These are phyloP conservation scores for Chaetomium tenue DNA, from an alignment of 495 filamentous ascomycete species.

Conservation along the genomic window DNA sequence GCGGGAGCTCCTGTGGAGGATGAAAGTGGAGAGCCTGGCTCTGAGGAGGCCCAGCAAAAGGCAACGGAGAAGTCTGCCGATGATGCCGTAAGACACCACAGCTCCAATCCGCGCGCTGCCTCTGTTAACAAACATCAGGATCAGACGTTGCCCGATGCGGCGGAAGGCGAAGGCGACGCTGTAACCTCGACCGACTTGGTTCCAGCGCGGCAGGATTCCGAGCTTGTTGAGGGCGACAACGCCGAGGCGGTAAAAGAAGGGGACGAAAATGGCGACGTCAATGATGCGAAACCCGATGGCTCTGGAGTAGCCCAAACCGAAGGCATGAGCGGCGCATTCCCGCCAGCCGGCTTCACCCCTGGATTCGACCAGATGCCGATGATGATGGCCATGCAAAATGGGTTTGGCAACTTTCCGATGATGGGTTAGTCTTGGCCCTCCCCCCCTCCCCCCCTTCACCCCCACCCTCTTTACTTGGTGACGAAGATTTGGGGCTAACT, in stretches of 20 bases:
- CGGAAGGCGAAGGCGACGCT: constrained; percentile 16
- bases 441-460: neutral
- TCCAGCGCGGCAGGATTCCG: constrained; percentile 18
- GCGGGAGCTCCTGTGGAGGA: constrained; percentile 24
- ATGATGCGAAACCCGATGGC: constrained; percentile 36
- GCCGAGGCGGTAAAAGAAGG: constrained; percentile 35
- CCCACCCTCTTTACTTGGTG: too few relatives aligned
- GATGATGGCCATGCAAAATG: constrained; percentile 70
- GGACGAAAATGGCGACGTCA: constrained; percentile 36
- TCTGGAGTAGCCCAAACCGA: constrained; percentile 48
- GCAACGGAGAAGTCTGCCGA: constrained; percentile 1
- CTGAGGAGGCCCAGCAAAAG: constrained; percentile 14
- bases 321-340: constrained; percentile 54
- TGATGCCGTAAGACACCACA: constrained; percentile 15
- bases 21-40: constrained; percentile 27
- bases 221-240: constrained; percentile 30
- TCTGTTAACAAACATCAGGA: constrained; percentile 27
- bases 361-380: constrained; percentile 71
- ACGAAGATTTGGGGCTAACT: constrained; percentile 25
- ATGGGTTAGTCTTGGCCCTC: constrained; percentile 72
- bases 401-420: constrained; percentile 67
- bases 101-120: neutral
- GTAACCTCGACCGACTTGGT: constrained; percentile 12
- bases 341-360: constrained; percentile 64
- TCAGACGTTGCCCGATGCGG: constrained; percentile 11